Conservation (phyloP, 2,329 filamentous ascomycete genomes). For the Lachnellula occidentalis region DNA sequence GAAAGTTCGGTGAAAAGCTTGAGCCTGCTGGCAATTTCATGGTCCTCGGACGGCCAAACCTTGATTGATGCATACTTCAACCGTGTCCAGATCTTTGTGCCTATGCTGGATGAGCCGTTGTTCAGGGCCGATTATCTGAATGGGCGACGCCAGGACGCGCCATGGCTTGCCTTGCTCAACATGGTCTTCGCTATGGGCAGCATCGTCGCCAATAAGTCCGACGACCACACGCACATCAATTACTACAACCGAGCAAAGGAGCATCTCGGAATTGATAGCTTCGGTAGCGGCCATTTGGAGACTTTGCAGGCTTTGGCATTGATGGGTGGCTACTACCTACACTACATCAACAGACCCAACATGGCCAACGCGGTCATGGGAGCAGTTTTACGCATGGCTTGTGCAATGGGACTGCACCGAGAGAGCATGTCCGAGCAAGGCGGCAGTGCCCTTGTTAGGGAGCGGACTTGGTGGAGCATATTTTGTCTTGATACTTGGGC, state of each 20-base stretch:
- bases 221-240: conserved; percentile 62
- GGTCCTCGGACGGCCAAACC: conserved; percentile 61
- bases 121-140: conserved; percentile 62
- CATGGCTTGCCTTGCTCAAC: conserved; percentile 69
- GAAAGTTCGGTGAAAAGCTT: conserved; percentile 31
- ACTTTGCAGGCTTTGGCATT: conserved; percentile 66
- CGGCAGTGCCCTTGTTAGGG: conserved; percentile 39
- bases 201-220: conserved; percentile 54
- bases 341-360: conserved; percentile 72
- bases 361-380: conserved; percentile 70
- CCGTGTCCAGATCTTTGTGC: conserved; percentile 64
- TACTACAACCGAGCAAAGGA: conserved; percentile 66
- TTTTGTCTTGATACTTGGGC: conserved; percentile 73
- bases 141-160: conserved; percentile 57
- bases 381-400: conserved; percentile 68
- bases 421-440: conserved; percentile 42
- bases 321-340: conserved; percentile 70
- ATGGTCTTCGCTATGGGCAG: conserved; percentile 73
- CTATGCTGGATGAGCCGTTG: conserved; percentile 66
- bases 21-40: conserved; percentile 38
- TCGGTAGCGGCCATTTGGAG: conserved; percentile 67
- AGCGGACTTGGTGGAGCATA: conserved; percentile 70
- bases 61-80: conserved; percentile 73
- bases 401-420: conserved; percentile 64
- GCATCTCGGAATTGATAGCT: conserved; percentile 59